These are phyloP conservation scores for Candida tunisiensis DNA, from an alignment of 1,139 yeast species.

Conservation along the genomic window DNA sequence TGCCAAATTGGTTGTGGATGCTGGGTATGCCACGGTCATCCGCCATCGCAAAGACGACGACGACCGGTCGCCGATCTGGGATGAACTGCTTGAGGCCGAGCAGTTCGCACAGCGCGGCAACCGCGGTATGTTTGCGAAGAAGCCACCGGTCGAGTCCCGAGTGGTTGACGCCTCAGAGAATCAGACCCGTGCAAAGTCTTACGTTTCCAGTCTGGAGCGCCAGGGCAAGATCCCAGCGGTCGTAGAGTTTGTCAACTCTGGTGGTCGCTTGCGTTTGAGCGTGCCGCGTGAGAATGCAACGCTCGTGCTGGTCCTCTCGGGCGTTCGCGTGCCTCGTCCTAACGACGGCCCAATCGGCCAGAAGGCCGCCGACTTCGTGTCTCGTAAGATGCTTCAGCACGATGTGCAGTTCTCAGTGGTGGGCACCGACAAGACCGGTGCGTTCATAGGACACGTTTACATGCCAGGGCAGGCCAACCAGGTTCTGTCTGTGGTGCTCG, in stretches of 20 bases:
- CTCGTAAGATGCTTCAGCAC: constrained; percentile 46
- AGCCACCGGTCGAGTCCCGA: constrained; percentile 40
- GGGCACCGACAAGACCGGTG: constrained; percentile 64
- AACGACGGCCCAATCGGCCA: constrained; percentile 29
- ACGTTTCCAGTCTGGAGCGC: constrained; percentile 50
- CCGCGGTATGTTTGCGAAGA: constrained; percentile 47
- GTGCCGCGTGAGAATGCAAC: constrained; percentile 60
- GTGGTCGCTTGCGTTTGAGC: constrained; percentile 47
- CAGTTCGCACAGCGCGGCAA: constrained; percentile 36
- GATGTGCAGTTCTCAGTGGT: constrained; percentile 55
- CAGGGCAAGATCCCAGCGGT: constrained; percentile 48
- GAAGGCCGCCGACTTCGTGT: constrained; percentile 38
- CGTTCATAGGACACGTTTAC: constrained; percentile 59
- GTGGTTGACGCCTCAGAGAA: constrained; percentile 71
- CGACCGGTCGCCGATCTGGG: constrained; percentile 68
- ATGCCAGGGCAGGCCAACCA: constrained; percentile 28
- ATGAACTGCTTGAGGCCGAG: constrained; percentile 55
- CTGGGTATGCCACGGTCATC: constrained; percentile 65
- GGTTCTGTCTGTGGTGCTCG: constrained; percentile 47
- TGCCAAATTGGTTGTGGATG: constrained; percentile 41
- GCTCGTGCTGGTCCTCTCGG: constrained; percentile 61
- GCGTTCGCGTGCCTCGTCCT: constrained; percentile 32
- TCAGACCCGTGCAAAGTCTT: constrained; percentile 55
- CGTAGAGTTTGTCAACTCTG: constrained; percentile 56
- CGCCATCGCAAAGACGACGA: constrained; percentile 62